phyloP scores from a whole-genome alignment of 1,139 yeast species.

The Diutina siamensis region DNA sequence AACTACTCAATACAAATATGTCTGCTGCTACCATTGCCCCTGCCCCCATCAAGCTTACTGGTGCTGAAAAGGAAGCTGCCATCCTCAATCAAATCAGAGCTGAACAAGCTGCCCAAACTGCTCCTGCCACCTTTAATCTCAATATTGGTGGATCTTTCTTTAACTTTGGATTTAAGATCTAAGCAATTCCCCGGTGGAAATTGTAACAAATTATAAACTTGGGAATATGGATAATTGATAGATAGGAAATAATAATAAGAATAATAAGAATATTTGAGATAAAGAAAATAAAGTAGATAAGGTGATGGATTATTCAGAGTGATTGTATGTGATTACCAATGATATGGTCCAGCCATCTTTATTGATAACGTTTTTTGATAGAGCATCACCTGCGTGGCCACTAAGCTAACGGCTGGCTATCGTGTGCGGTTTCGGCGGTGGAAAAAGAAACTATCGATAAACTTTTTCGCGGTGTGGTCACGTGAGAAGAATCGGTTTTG shows the following conservation, averaged over 20 bases:
- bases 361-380: too few species aligned
- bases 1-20: not conserved
- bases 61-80: conserved; percentile 5
- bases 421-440: too few species aligned
- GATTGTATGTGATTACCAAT: too few species aligned
- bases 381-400: too few species aligned
- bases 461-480: too few species aligned
- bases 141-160: conserved; percentile 3
- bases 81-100: conserved; percentile 3
- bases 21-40: conserved; percentile 1
- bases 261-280: not conserved
- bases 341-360: too few species aligned
- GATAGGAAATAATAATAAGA: not conserved
- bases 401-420: too few species aligned
- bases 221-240: not conserved
- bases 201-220: too few species aligned
- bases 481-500: too few species aligned
- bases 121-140: not conserved
- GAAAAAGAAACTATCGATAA: too few species aligned
- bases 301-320: too few species aligned
- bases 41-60: conserved; percentile 1
- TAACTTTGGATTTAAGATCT: conserved; percentile 5
- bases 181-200: not conserved
- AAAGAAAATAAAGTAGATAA: too few species aligned
- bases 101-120: not conserved